Evolutionary conservation across 805 yeast genomes (phyloP).

Genomic region (Starmera dryadoides): DNA sequence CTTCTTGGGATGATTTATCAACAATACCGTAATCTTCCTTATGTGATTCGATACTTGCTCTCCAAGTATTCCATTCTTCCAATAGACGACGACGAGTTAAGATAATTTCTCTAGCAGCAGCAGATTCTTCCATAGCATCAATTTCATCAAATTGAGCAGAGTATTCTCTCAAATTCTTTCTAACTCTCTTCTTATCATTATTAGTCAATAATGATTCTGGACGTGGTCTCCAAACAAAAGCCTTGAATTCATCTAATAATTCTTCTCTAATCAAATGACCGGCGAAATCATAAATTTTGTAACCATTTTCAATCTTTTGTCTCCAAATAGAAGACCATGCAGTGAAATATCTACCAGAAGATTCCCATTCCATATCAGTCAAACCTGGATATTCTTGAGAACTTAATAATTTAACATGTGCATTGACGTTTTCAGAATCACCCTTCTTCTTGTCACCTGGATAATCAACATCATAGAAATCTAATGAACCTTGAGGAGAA

Average conservation of each 20-base stretch:
- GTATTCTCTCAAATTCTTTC: constrained; percentile 83
- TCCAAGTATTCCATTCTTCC: constrained; percentile 82
- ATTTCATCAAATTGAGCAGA: constrained; percentile 89
- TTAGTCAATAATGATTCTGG: constrained; percentile 72
- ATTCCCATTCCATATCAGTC: constrained; percentile 89
- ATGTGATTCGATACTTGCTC: constrained; percentile 43
- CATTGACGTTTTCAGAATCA: constrained; percentile 28
- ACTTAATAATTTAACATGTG: constrained; percentile 34
- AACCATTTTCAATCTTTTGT: constrained; percentile 85
- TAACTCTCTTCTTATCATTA: constrained; percentile 81
- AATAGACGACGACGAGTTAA: constrained; percentile 73
- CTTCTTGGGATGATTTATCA: constrained; percentile 37
- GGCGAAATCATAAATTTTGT: constrained; percentile 75
- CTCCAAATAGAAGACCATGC: constrained; percentile 85
- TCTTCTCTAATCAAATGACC: constrained; percentile 77
- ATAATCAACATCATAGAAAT: constrained; percentile 80
- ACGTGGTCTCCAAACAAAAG: constrained; percentile 96
- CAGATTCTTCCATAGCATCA: constrained; percentile 93
- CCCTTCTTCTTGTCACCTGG: constrained; percentile 56
- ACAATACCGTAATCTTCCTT: constrained; percentile 40
- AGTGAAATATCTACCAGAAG: constrained; percentile 86
- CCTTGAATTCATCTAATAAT: constrained; percentile 73
- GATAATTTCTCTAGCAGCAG: constrained; percentile 85
- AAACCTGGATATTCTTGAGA: constrained; percentile 66
- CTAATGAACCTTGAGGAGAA: constrained; percentile 55